phyloP scores from a whole-genome alignment of 331 rosid species.

The Cydonia oblonga region DNA sequence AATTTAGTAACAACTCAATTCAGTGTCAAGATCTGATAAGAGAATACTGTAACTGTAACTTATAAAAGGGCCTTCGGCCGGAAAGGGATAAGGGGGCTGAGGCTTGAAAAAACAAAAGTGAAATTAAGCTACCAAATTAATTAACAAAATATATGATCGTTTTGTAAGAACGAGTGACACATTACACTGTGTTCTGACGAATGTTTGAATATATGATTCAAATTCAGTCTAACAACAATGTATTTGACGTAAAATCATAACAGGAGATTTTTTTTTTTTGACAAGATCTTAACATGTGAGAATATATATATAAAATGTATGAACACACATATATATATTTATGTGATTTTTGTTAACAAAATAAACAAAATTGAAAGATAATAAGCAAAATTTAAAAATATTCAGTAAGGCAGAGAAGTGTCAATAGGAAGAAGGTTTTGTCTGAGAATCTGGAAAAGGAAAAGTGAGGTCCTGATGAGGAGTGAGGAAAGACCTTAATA shows the following conservation, averaged over 20 bases:
- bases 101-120: neutral
- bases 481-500: conserved; percentile 37
- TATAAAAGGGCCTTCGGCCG: neutral
- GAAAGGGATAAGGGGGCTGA: neutral
- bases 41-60: neutral
- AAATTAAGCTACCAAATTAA: neutral
- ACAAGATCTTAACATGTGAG: too few relatives aligned
- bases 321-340: neutral
- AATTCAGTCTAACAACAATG: neutral
- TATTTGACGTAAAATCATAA: neutral
- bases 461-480: conserved; percentile 20
- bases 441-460: conserved; percentile 79
- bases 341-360: neutral
- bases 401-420: neutral
- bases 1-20: neutral
- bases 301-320: too few relatives aligned
- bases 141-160: neutral
- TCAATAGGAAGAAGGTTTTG: conserved; percentile 56
- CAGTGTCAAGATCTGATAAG: neutral
- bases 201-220: too few relatives aligned
- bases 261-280: neutral
- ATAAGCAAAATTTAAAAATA: neutral
- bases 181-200: too few relatives aligned
- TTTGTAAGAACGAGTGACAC: neutral
- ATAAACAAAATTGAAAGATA: neutral